Evolutionary conservation across 148 eudicot species (phyloP).

Genomic region (Arbutus unedo): DNA sequence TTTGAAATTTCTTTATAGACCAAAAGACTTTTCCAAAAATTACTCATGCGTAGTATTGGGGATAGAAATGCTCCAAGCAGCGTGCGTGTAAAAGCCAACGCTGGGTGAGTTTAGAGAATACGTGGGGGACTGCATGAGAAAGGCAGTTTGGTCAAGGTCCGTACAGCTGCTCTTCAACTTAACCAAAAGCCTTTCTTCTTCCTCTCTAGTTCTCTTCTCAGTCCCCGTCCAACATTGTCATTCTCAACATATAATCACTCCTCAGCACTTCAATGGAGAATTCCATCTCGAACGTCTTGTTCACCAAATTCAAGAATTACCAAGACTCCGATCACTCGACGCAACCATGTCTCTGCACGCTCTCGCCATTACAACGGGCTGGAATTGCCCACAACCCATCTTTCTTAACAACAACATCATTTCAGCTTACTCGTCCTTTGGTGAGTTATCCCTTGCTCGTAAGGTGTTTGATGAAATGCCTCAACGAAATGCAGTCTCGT

Average conservation of each 20-base stretch:
- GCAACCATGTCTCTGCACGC: constrained; percentile 52
- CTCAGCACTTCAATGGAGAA: constrained; percentile 18
- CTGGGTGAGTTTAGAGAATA: too few relatives aligned
- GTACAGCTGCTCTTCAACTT: not conserved
- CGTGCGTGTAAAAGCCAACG: too few relatives aligned
- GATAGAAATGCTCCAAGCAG: too few relatives aligned
- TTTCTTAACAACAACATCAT: constrained; percentile 54
- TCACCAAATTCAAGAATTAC: constrained; percentile 32
- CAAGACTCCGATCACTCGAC: constrained; percentile 34
- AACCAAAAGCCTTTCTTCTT: not conserved
- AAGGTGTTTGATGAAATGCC: constrained; percentile 70
- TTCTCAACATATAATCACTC: not conserved
- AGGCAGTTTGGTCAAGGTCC: constrained; percentile 3
- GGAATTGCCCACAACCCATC: constrained; percentile 42
- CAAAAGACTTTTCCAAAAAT: too few relatives aligned
- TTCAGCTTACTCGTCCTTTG: constrained; percentile 28
- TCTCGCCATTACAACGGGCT: constrained; percentile 40
- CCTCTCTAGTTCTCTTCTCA: constrained; percentile 14
- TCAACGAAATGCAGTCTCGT: constrained; percentile 49
- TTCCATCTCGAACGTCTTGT: constrained; percentile 30
- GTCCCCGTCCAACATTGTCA: not conserved
- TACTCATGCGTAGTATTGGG: too few relatives aligned
- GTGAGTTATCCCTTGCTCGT: constrained; percentile 36
- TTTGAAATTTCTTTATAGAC: too few relatives aligned
- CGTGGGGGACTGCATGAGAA: constrained; percentile 18